phyloP scores from a whole-genome alignment of 345 rosid species.

The Linum lewisii region DNA sequence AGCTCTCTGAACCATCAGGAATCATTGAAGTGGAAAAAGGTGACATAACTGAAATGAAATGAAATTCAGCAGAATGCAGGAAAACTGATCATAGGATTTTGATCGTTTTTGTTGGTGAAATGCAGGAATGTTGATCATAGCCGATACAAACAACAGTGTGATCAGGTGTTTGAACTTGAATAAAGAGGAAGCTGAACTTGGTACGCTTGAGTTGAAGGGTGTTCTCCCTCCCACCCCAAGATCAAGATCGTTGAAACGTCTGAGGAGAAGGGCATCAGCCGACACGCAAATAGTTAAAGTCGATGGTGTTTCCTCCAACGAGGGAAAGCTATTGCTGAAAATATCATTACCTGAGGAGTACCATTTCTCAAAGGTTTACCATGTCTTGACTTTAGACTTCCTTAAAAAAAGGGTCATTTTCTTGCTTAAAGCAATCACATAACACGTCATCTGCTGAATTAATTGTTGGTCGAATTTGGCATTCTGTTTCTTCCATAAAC shows the following conservation, averaged over 20 bases:
- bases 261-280: constrained; percentile 53
- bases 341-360: constrained; percentile 68
- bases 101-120: constrained; percentile 10
- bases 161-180: constrained; percentile 63
- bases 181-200: constrained; percentile 42
- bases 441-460: not conserved
- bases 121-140: constrained; percentile 67
- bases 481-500: not conserved
- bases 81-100: not conserved
- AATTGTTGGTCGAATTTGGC: no score
- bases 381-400: not conserved
- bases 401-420: not conserved
- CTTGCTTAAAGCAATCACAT: no score
- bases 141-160: constrained; percentile 83
- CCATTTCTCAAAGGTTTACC: constrained; percentile 78
- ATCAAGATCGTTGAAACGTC: constrained; percentile 57
- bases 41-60: constrained; percentile 11
- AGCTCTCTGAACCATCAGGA: constrained; percentile 96
- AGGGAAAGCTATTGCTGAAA: constrained; percentile 53
- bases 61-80: no score
- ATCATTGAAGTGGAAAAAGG: constrained; percentile 67
- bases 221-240: constrained; percentile 62
- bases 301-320: constrained; percentile 44
- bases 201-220: constrained; percentile 74
- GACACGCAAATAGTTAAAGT: constrained; percentile 53